Percentiles rank a stretch among this genome's conserved stretches.
Evolutionary conservation across 306 rosid species (phyloP).

Genomic region (Prosopis cineraria): DNA sequence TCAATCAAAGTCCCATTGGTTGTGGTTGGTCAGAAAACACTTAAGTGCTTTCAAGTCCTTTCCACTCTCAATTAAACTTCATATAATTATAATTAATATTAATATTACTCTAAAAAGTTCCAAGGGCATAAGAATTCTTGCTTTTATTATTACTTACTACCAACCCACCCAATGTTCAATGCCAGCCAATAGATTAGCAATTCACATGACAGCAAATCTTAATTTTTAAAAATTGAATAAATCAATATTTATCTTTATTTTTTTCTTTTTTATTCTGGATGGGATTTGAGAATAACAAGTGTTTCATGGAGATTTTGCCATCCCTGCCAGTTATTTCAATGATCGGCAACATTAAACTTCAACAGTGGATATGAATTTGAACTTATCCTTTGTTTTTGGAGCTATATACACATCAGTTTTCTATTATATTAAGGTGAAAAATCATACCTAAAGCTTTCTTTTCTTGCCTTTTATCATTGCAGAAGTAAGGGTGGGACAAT

Average conservation of each 20-base stretch:
- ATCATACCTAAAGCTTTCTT: background rate
- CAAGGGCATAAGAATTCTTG: background rate
- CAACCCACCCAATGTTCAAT: background rate
- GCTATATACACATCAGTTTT: background rate
- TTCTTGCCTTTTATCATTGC: background rate
- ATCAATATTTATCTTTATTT: background rate
- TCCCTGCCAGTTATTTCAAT: too few relatives aligned
- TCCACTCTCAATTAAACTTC: constrained; percentile 13
- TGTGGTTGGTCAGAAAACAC: constrained; percentile 31
- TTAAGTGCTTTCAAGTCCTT: constrained; percentile 21
- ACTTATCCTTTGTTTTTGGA: background rate
- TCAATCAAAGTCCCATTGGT: constrained; percentile 40
- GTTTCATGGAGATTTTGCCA: too few relatives aligned
- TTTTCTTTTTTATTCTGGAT: too few relatives aligned
- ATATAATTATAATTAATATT: too few relatives aligned
- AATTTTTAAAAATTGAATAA: too few relatives aligned
- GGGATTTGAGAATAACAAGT: too few relatives aligned
- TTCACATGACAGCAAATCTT: background rate
- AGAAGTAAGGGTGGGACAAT: background rate
- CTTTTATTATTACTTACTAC: background rate
- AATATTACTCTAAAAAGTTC: background rate
- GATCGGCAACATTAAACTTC: background rate
- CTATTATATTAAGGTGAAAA: background rate
- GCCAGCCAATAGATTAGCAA: background rate
- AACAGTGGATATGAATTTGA: background rate